phyloP scores from a whole-genome alignment of 164 flowering plant genomes.

The Euptelea pleiosperma region DNA sequence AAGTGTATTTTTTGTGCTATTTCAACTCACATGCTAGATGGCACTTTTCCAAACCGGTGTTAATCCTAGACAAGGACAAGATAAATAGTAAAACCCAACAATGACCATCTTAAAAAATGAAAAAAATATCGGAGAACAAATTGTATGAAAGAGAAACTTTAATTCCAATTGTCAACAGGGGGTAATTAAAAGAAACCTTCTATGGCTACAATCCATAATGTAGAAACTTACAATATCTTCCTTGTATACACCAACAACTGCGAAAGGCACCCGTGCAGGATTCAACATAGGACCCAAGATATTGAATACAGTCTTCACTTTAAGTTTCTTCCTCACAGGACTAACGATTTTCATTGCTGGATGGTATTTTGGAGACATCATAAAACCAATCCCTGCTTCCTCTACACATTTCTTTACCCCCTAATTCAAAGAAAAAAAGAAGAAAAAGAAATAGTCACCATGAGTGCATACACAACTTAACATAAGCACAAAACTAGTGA shows the following conservation, averaged over 20 bases:
- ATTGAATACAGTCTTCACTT: conserved; percentile 89
- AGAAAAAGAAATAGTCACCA: background rate
- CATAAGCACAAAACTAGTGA: no score
- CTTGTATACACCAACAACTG: conserved; percentile 84
- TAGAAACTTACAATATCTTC: conserved; percentile 61
- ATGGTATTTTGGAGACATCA: conserved; percentile 91
- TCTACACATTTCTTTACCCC: conserved; percentile 64
- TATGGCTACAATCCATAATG: background rate
- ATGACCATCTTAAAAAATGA: background rate
- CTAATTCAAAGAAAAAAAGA: conserved; percentile 33
- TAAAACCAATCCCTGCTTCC: conserved; percentile 87
- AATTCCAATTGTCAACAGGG: background rate
- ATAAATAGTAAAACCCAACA: background rate
- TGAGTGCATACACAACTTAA: no score
- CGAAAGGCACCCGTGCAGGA: conserved; percentile 81
- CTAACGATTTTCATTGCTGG: conserved; percentile 94
- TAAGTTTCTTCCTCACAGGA: conserved; percentile 79
- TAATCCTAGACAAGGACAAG: background rate
- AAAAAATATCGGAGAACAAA: background rate
- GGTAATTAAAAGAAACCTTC: no score
- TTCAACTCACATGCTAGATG: no score
- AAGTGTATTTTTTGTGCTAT: no score
- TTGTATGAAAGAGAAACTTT: background rate
- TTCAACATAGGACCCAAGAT: conserved; percentile 91
- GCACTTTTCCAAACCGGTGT: background rate